Evolutionary conservation across 2,329 filamentous ascomycete species (phyloP), one percentile per base, ranked within the genome.

Genomic region (Pseudogymnoascus sp.): DNA sequence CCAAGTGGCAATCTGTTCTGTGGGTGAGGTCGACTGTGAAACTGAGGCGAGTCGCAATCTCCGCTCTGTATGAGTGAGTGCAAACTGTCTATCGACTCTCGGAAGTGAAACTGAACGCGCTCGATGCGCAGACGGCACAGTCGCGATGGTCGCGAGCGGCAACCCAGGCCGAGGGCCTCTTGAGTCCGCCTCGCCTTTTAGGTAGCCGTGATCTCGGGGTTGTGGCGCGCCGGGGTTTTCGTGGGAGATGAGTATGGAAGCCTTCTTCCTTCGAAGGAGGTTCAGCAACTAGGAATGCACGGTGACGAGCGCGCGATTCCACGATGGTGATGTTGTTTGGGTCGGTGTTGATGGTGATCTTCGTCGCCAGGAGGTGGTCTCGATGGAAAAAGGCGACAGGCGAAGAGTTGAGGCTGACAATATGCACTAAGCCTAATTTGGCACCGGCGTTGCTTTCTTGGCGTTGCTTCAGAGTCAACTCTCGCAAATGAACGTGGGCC

Each of bases 361-460:
- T 60, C 66, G 56, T 63, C 44, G 44, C 42, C 44, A 63, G 63
- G 44, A 64, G 62, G 61, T 53, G 28, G 61, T 63, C 35, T 60
- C 38, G 59, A 16, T 42, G 35, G 38, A 60, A 60, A 60, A 60
- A 60, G 59, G 59, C 59, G 59, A 38, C 59, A 40, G 59, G 35
- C 21, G 59, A 60, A 60, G 59, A 56, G 50, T 60, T 60, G 59
- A 60, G 59, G 75, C 72, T 74, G 72, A 73, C 74, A 70, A 67
- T 61, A 53, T 5, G 53, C 71, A 68, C 77, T 79, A 78, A 66
- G n/a, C 76, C 69, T 2, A 2, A 68, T 70, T 69, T 12, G 68
- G 72, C 59, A 64, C 63, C 68, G 50, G 50, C 50, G 50, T 56
- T 33, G 7, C n/a, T 7, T 33, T 56, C 50, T 56, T 56, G 50